These are phyloP conservation scores for Saprolegnia diclina DNA, from an alignment of 352 stramenopile genomes.

Conservation along the genomic window DNA sequence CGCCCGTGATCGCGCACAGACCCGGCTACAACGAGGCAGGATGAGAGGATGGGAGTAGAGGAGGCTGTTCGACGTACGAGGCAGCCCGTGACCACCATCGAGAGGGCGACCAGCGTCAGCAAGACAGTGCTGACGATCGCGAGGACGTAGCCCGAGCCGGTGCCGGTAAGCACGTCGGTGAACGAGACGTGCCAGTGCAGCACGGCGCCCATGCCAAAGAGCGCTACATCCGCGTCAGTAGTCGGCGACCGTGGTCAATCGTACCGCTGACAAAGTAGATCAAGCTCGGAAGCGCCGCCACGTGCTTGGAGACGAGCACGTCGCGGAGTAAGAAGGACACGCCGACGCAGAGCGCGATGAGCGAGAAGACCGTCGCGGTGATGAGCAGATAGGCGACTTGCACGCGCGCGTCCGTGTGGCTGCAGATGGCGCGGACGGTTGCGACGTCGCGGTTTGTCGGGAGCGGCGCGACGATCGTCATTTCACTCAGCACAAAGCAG, in stretches of 20 bases:
- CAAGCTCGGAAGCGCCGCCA: neutral
- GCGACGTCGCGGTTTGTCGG: neutral
- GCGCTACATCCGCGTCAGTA: neutral
- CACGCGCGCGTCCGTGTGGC: neutral
- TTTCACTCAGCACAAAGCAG: neutral
- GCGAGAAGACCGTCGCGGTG: neutral
- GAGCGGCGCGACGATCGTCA: neutral
- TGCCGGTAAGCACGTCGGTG: neutral
- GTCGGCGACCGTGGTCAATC: neutral
- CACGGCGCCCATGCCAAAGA: neutral
- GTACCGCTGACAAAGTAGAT: conserved; percentile 12
- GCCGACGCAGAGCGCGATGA: neutral
- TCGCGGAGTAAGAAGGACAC: neutral
- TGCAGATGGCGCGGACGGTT: neutral
- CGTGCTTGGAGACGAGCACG: conserved; percentile 7
- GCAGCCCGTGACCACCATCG: conserved; percentile 3
- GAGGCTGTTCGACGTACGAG: neutral
- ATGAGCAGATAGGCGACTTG: conserved; percentile 4
- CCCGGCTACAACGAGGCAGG: neutral
- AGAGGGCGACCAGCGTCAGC: neutral
- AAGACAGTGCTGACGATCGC: neutral
- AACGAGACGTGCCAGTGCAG: conserved; percentile 7
- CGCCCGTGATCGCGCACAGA: conserved; percentile 1
- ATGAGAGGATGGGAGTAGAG: neutral
- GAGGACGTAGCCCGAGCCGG: conserved; percentile 5